phyloP scores from a whole-genome alignment of 306 rosid genomes.

The Acmispon strigosus region DNA sequence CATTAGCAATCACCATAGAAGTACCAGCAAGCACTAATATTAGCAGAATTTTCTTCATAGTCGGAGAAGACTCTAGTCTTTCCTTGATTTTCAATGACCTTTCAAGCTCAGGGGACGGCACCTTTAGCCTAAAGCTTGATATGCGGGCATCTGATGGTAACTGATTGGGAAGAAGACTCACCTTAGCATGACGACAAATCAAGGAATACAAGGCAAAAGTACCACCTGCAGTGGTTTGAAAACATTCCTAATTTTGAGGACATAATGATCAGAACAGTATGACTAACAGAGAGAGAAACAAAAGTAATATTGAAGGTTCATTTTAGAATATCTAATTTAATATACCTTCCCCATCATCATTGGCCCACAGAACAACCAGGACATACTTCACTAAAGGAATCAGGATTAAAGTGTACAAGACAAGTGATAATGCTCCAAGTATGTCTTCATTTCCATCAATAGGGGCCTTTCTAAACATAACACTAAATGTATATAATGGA shows the following conservation, averaged over 20 bases:
- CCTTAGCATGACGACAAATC: slow-evolving; percentile 99
- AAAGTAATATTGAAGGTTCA: background rate
- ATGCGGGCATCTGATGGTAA: slow-evolving; percentile 91
- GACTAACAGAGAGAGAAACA: background rate
- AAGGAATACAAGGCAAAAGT: slow-evolving; percentile 98
- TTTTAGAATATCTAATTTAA: slow-evolving; percentile 11
- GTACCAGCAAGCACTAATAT: slow-evolving; percentile 95
- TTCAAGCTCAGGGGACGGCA: slow-evolving; percentile 97
- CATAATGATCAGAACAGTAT: background rate
- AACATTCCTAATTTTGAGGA: slow-evolving; percentile 7
- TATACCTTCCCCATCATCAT: slow-evolving; percentile 96
- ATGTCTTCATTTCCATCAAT: slow-evolving; percentile 83
- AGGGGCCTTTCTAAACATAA: slow-evolving; percentile 93
- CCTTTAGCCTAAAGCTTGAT: slow-evolving; percentile 96
- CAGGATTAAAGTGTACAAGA: slow-evolving; percentile 85
- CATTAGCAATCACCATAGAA: slow-evolving; percentile 97
- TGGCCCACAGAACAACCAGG: slow-evolving; percentile 88
- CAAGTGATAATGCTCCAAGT: slow-evolving; percentile 91
- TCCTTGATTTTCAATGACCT: slow-evolving; percentile 95
- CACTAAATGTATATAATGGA: slow-evolving; percentile 92
- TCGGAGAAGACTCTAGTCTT: slow-evolving; percentile 76
- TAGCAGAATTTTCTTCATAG: slow-evolving; percentile 77
- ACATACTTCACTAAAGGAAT: slow-evolving; percentile 89
- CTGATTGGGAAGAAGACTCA: slow-evolving; percentile 97
- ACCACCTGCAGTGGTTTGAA: slow-evolving; percentile 71